Base-by-base conservation (phyloP, 1,284 basidiomycete species). In the Pterulicium gracile region DNA sequence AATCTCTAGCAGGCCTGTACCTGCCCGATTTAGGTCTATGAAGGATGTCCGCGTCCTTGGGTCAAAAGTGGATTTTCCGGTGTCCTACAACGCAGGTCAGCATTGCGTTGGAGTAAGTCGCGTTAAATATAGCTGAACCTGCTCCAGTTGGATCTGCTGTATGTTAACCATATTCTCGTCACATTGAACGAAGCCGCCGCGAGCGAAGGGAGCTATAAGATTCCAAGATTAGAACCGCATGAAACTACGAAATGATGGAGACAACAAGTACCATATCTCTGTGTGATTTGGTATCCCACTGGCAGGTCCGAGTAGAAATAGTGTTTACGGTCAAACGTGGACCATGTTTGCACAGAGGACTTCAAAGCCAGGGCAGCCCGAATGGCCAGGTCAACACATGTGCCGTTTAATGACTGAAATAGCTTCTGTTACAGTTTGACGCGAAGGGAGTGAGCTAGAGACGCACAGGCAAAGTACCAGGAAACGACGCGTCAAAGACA, bases 241-340 rank as follows among this genome's bases (percentile, higher is more conserved):
- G 22, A 24, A 10, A 7, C 13, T 7, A 36, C 20, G 15, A 18
- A 15, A 39, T 20, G 44, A 42, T 34, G 10, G 1, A 10, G 27
- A 24, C n/a, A 21, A n/a, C 15, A 57, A 77, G 47, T 47, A 86
- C 85, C 73, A 62, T 98, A 97, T 54, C 91, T 87, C 59, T 98
- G 95, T 0, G 95, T 98, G 52, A 98, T 95, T 65, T 99, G 96
- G 63, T 94, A 98, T 0, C 94, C 95, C 2, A 85, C 72, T 0
- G 96, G 92, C 23, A 97, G 75, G 63, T 98, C 95, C 1, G 90
- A 79, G 60, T 99, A 98, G 64, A 98, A 98, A 61, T 98, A 99
- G 61, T 98, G 95, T 61, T 99, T 99, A 54, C 95, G 73, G 64
- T 99, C 95, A 54, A 97, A 97, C 1, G 85, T 73, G 0, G 88